Conservation (phyloP, 2,329 filamentous ascomycete genomes). For the Aspergillus brunneoviolaceus region DNA sequence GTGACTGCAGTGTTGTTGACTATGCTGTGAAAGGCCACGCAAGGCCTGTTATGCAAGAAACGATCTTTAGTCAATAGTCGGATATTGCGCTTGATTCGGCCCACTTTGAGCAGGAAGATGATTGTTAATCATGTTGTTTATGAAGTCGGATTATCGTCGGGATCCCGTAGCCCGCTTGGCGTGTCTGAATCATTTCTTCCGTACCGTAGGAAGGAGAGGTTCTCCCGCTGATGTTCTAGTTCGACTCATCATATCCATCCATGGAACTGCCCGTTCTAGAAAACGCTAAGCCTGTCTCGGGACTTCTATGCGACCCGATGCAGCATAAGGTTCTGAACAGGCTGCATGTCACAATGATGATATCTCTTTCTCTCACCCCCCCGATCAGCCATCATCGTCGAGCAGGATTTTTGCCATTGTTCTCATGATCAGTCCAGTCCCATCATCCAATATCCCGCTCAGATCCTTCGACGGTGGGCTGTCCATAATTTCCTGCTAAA, state of each 20-base stretch:
- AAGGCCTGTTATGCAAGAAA: conserved; percentile 1
- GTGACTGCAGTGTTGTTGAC: too few relatives aligned
- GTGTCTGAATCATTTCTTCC: neutral
- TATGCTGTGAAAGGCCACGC: too few relatives aligned
- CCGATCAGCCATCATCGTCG: neutral
- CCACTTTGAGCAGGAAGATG: neutral
- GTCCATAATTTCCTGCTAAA: neutral
- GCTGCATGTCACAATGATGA: neutral
- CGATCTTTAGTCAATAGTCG: conserved; percentile 1
- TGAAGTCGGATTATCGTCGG: neutral
- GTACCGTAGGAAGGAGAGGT: neutral
- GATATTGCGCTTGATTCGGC: neutral
- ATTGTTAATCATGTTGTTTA: neutral
- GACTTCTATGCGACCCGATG: neutral
- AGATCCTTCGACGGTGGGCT: neutral
- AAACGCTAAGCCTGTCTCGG: neutral
- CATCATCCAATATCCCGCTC: neutral
- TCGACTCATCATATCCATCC: neutral
- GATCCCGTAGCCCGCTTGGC: neutral
- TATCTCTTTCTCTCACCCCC: neutral
- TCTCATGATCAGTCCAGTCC: neutral
- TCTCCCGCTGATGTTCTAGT: neutral
- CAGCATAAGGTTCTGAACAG: neutral
- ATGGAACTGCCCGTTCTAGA: neutral
- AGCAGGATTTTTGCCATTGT: neutral